Evolutionary conservation across 306 rosid species (phyloP), one percentile per base, ranked within the genome.

Genomic region (Alnus glutinosa): DNA sequence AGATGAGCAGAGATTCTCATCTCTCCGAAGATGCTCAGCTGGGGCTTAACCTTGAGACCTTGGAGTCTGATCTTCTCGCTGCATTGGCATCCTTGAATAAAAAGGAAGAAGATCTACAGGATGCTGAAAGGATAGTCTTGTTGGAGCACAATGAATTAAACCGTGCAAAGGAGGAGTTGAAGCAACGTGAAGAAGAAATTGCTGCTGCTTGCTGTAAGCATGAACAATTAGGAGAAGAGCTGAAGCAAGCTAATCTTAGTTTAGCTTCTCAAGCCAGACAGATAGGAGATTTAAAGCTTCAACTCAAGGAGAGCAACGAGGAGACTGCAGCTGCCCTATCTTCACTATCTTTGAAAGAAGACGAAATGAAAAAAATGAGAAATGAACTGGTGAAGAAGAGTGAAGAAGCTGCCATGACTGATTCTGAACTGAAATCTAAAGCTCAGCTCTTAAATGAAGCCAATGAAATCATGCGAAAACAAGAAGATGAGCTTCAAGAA

Each of bases 61-160:
- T 95, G 77, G 98, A 91, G 83, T 76, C 94, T 15, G 98, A 87
- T 86, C 97, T 95, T 46, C 82, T 67, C 46, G 92, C 94, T 19
- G 98, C 86, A 19, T 84, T 95, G 77, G 39, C 61, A 12, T 93
- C 83, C 54, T 79, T 95, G 78, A 88, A 86, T 87, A 87, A 73
- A 79, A 95, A 93, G 82, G 99, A 95, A 83, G 96, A 91, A 49
- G 89, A 88, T 67, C 87, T 95, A 72, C 86, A 85, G 80, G 96
- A 91, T 75, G 91, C 90, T 2, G 96, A 93, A 85, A 84, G 86
- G 84, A 75, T 67, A 30, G 91, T 95, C 70, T 70, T 83, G 46
- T 70, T 90, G 75, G 98, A 91, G 84, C 81, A 88, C 47, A 81
- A 82, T 15, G 89, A 86, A 12, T 71, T 95, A 78, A 79, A 84